Evolutionary conservation across 805 yeast genomes (phyloP).

Genomic region (Candida germanica): DNA sequence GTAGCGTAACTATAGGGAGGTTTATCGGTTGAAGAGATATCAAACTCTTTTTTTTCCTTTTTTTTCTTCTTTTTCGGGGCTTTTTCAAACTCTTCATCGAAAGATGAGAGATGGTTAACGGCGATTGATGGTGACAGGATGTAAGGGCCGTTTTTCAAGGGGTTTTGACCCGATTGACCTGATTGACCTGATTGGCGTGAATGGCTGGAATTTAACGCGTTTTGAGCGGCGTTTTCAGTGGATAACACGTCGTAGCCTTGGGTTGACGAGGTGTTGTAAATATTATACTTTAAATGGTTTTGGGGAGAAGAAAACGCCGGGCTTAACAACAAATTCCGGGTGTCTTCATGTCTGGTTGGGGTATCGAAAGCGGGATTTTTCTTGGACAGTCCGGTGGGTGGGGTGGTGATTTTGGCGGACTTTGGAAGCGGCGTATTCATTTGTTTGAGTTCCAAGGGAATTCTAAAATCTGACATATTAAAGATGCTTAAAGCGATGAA

Average conservation of each 20-base stretch:
- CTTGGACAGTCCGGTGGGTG: constrained; percentile 25
- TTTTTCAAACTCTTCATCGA: constrained; percentile 10
- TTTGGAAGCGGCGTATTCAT: no score
- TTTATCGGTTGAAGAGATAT: constrained; percentile 58
- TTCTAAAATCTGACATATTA: no score
- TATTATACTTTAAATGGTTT: constrained; percentile 10
- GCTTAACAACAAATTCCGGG: constrained; percentile 23
- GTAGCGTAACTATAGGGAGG: constrained; percentile 96
- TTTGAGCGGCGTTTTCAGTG: background rate
- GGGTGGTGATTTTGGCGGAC: constrained; percentile 39
- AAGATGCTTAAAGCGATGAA: no score
- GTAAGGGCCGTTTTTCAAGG: constrained; percentile 3
- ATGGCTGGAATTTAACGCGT: background rate
- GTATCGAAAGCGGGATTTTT: constrained; percentile 9
- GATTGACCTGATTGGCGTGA: background rate
- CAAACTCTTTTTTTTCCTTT: constrained; percentile 34
- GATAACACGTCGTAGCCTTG: background rate
- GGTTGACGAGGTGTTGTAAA: background rate
- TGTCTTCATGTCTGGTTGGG: constrained; percentile 10
- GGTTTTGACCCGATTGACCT: no score
- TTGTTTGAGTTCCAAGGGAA: no score
- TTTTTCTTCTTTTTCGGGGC: constrained; percentile 23
- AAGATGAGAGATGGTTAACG: constrained; percentile 15
- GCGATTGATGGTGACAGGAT: constrained; percentile 31
- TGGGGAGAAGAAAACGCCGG: constrained; percentile 52